Evolutionary conservation across 2,329 filamentous ascomycete genomes (phyloP), one percentile per base, ranked within the genome.

Genomic region (Xylaria sp.): DNA sequence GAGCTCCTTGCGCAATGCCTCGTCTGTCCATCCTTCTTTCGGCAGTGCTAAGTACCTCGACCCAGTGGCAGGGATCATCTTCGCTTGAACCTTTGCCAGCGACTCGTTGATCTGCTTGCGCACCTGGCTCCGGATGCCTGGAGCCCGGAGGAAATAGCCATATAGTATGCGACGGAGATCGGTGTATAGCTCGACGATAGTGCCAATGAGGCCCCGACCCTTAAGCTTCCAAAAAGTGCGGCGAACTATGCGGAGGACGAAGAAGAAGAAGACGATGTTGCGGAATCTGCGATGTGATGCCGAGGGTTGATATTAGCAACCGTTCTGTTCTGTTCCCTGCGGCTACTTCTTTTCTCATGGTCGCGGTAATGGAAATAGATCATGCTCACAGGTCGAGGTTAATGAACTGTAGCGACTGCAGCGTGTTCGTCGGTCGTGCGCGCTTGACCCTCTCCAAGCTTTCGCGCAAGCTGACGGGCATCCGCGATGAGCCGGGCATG

Each of bases 241-340:
- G 73, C 94, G 92, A 39, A 91, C 88, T 86, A 94, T 92, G 78
- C 94, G 91, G 57, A 97, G 84, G 69, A 98, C 80, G 83, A 98
- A 98, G 75, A 97, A 88, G 78, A 94, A 86, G 81, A 98, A 97
- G 76, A 98, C 85, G 69, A 98, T 85, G 79, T 98, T 97, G 64
- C 93, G 92, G 70, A 97, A 78, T 69, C 93, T 95, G 73, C 20
- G 9, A 44, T 34, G 3, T 28, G 34, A 28, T n/a, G 65, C 9
- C 39, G 51, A 50, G 20, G 13, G 13, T 48, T 63, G 32, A 65
- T 6, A 61, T 62, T 62, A 71, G 69, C 48, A 13, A 6, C 41
- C 34, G 28, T 46, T 39, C 28, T 56, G 28, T 46, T 39, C 28
- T 56, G 15, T 39, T 25, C 57, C 55, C 65, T 44, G 58, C 37